A percentile compares a stretch with the other conserved stretches of the same genome.
phyloP scores from a whole-genome alignment of 1,139 yeast species.

The Saccharomyces hybrid region DNA sequence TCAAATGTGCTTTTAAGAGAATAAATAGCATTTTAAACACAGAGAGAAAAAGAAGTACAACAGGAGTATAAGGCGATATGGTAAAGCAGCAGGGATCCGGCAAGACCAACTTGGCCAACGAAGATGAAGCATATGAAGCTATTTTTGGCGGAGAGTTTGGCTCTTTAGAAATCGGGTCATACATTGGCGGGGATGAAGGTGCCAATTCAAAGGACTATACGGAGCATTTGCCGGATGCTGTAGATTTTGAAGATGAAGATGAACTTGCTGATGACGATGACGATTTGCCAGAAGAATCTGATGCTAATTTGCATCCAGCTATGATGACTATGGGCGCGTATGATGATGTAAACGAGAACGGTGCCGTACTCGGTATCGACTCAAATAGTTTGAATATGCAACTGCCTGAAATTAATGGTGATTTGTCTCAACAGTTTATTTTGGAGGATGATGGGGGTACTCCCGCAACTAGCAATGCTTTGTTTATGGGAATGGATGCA shows the following conservation, averaged over 20 bases:
- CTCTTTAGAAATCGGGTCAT: conserved; percentile 31
- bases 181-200: conserved; percentile 27
- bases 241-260: conserved; percentile 91
- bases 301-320: conserved; percentile 30
- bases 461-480: conserved; percentile 13
- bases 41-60: neutral
- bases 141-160: conserved; percentile 34
- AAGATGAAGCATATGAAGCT: conserved; percentile 35
- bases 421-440: neutral
- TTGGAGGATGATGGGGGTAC: neutral
- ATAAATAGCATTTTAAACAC: neutral
- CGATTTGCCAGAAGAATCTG: conserved; percentile 37
- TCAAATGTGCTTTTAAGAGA: neutral
- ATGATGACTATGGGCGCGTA: conserved; percentile 17
- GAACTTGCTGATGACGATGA: conserved; percentile 72
- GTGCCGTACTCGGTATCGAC: neutral
- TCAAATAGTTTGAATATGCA: neutral
- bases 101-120: conserved; percentile 23
- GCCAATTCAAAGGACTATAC: conserved; percentile 23
- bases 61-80: neutral
- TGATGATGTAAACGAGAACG: conserved; percentile 3
- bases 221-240: conserved; percentile 84
- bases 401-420: neutral
- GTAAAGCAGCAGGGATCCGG: conserved; percentile 1
- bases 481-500: conserved; percentile 24